Evolutionary conservation across 2,329 filamentous ascomycete genomes (phyloP).

Genomic region (Balansia obtecta): DNA sequence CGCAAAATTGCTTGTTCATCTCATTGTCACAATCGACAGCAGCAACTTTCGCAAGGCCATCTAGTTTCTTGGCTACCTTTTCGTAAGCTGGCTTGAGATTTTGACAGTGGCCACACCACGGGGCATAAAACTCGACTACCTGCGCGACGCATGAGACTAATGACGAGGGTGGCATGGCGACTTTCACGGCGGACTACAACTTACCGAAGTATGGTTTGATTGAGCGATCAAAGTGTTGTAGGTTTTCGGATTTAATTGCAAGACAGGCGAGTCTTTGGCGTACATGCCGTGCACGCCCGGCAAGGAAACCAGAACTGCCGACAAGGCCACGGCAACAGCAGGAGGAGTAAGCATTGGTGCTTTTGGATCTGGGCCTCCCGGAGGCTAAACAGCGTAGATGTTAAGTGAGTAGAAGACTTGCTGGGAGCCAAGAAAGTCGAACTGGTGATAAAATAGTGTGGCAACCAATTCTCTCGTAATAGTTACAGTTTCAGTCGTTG

Average conservation of each 20-base stretch:
- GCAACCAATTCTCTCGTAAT: not conserved
- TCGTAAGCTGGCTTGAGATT: slow-evolving; percentile 93
- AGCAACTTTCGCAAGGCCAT: slow-evolving; percentile 88
- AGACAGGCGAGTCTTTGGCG: slow-evolving; percentile 71
- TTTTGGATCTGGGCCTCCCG: not conserved
- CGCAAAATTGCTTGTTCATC: slow-evolving; percentile 77
- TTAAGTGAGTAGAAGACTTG: not conserved
- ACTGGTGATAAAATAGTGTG: no score
- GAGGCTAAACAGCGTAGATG: no score
- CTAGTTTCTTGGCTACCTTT: slow-evolving; percentile 78
- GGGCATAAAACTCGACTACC: slow-evolving; percentile 82
- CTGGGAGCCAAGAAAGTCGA: no score
- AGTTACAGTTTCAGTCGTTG: not conserved
- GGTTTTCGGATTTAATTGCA: slow-evolving; percentile 67
- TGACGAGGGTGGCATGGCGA: not conserved
- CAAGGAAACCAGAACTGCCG: slow-evolving; percentile 51
- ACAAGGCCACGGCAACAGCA: slow-evolving; percentile 30
- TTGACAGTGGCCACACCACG: slow-evolving; percentile 96
- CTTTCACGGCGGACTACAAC: slow-evolving; percentile 16
- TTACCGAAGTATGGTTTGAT: slow-evolving; percentile 84
- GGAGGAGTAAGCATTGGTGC: slow-evolving; percentile 38
- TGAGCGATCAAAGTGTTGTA: slow-evolving; percentile 75
- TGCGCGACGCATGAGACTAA: slow-evolving; percentile 14
- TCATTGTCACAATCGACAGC: slow-evolving; percentile 95
- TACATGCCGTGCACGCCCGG: slow-evolving; percentile 65